Percentiles rank a stretch among this genome's conserved stretches.
Conservation (phyloP, 2,329 filamentous ascomycete genomes). For the Thelonectria discophora region DNA sequence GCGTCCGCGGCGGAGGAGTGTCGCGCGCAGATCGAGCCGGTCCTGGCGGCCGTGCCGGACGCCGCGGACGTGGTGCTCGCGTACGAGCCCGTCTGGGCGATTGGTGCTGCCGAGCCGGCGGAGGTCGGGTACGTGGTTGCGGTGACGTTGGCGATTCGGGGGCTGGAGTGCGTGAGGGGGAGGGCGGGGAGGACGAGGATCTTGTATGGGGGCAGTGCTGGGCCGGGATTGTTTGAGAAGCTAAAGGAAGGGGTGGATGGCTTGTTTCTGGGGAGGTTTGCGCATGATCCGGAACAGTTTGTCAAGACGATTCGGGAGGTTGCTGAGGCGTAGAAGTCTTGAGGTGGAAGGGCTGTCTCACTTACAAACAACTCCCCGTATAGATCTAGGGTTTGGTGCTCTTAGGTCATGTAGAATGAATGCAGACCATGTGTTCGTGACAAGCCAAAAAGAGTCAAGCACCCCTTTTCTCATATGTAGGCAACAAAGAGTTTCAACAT, state of each 20-base stretch:
- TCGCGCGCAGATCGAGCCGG: constrained; percentile 68
- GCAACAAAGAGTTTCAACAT: too few relatives aligned
- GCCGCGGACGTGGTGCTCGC: constrained; percentile 78
- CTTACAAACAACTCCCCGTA: too few relatives aligned
- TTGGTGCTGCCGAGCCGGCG: constrained; percentile 78
- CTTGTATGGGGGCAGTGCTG: constrained; percentile 84
- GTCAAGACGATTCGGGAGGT: constrained; percentile 78
- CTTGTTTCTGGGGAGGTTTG: constrained; percentile 83
- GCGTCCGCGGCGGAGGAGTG: constrained; percentile 72
- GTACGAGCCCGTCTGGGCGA: constrained; percentile 91
- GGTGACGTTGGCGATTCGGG: constrained; percentile 72
- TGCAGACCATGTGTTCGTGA: too few relatives aligned
- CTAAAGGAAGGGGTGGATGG: constrained; percentile 78
- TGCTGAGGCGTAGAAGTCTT: constrained; percentile 51
- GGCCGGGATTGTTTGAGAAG: constrained; percentile 76
- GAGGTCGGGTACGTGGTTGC: constrained; percentile 75
- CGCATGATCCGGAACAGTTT: constrained; percentile 77
- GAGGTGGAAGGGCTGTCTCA: too few relatives aligned
- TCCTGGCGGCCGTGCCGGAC: constrained; percentile 67
- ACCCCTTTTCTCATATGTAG: too few relatives aligned
- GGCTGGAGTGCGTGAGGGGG: constrained; percentile 58
- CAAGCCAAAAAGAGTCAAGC: too few relatives aligned
- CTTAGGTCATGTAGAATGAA: too few relatives aligned
- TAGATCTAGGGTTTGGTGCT: too few relatives aligned
- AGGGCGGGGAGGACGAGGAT: constrained; percentile 71